phyloP scores from a whole-genome alignment of 2,329 filamentous ascomycete species.

The Ceratocystis colombiana region DNA sequence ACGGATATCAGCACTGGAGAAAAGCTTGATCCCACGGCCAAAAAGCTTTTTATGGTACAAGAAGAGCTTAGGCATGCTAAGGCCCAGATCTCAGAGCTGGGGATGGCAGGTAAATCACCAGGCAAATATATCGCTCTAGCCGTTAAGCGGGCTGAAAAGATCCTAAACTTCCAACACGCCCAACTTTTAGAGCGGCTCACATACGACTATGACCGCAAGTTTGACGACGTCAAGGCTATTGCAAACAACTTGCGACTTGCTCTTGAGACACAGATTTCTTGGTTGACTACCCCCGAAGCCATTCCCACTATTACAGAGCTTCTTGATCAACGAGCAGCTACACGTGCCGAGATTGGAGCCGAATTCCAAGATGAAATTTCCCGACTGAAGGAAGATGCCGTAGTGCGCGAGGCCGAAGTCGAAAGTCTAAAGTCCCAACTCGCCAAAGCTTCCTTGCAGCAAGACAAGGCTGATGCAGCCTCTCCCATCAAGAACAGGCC shows the following conservation, averaged over 20 bases:
- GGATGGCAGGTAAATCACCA: neutral
- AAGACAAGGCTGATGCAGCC: neutral
- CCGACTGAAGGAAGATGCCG: slow-evolving; percentile 3
- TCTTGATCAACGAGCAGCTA: neutral
- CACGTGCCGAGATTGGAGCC: neutral
- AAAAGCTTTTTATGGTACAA: neutral
- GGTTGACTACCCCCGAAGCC: neutral
- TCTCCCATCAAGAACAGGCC: neutral
- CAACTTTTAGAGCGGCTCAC: neutral
- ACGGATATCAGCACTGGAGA: neutral
- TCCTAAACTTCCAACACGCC: neutral
- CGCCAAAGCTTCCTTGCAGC: neutral
- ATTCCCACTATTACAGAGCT: slow-evolving; percentile 3
- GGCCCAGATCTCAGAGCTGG: neutral
- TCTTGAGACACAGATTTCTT: neutral
- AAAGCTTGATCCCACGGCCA: neutral
- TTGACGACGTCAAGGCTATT: neutral
- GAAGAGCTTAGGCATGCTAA: neutral
- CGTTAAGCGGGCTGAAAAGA: neutral
- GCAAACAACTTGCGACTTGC: slow-evolving; percentile 1
- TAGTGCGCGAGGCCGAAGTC: neutral
- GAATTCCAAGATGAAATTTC: neutral
- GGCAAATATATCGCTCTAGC: neutral
- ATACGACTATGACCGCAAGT: neutral
- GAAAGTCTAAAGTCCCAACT: neutral